Evolutionary conservation across 805 yeast species (phyloP).

Genomic region (Starmerella tilneyi): DNA sequence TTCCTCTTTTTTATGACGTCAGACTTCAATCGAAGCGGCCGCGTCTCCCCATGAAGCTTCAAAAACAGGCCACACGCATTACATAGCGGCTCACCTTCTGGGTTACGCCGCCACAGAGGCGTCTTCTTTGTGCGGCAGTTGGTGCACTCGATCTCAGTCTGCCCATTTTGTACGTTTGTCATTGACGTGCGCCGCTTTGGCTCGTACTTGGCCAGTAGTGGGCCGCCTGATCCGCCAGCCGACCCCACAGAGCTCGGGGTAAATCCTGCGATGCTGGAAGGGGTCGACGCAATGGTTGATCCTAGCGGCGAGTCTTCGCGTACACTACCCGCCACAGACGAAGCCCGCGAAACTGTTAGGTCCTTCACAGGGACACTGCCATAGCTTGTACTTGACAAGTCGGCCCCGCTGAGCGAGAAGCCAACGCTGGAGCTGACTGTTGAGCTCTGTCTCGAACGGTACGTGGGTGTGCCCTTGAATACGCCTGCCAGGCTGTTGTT

Average conservation of each 20-base stretch:
- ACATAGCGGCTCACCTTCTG: constrained; percentile 88
- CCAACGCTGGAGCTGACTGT: constrained; percentile 9
- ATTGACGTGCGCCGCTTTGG: constrained; percentile 1
- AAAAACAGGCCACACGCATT: constrained; percentile 93
- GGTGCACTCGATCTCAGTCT: constrained; percentile 42
- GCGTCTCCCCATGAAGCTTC: constrained; percentile 86
- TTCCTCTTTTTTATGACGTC: constrained; percentile 92
- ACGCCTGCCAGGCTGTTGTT: constrained; percentile 17
- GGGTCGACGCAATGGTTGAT: constrained; percentile 1
- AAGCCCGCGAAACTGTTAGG: constrained; percentile 7
- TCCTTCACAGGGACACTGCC: constrained; percentile 11
- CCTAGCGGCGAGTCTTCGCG: constrained; percentile 7
- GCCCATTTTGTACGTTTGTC: background rate
- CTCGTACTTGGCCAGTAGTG: constrained; percentile 3
- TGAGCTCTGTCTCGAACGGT: constrained; percentile 17
- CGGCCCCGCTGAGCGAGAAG: constrained; percentile 7
- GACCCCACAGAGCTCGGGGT: constrained; percentile 2
- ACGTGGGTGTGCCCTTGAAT: constrained; percentile 20
- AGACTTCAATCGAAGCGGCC: constrained; percentile 87
- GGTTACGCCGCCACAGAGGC: constrained; percentile 90
- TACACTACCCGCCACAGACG: constrained; percentile 7
- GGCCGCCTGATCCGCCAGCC: constrained; percentile 5
- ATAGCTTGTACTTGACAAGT: background rate
- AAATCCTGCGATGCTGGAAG: background rate
- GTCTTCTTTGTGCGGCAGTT: constrained; percentile 90